Base-by-base conservation (phyloP, 306 rosid genomes). In the Fragaria vesca region DNA sequence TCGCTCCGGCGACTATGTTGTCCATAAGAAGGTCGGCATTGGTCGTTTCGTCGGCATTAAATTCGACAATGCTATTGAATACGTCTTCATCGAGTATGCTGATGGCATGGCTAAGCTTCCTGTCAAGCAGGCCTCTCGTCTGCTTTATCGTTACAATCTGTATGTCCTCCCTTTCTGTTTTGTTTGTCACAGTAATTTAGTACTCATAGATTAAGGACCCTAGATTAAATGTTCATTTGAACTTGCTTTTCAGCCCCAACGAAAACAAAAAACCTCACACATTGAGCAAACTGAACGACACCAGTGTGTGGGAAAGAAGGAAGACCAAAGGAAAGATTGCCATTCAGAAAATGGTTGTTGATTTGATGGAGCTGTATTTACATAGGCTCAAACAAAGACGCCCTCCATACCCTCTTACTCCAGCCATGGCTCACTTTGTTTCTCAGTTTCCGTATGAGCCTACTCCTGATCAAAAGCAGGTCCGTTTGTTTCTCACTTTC, bases 91-190 rank as follows among this genome's bases (percentile, higher is more conserved):
- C 9, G 97, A 92, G 88, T 95, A 91, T 77, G 92, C 96, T 16
- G 98, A 95, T 83, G 97, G 93, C 36, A 92, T 95, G 98, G 98
- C 97, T 0, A 95, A 95, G 83, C 93, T 95, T 43, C 97, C 97
- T 76, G 88, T 91, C 48, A 87, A 84, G 68, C 97, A 95, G 84
- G 97, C 98, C 46, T 82, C 97, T 76, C 97, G 91, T 73, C 83
- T 91, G 92, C 97, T 95, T 61, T 95, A 95, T 76, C 92, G 98
- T 82, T 94, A 89, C 79, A 81, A 84, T 83, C 97, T 94, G 98
- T 94, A 84, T 76, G 96, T 86, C 80, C 17, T 28, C n/a, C 42
- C 17, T 62, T 45, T 20, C 18, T 45, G 16, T 20, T 52, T 42
- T 42, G 0, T 42, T 7, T 42, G 9, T 42, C 6, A 42, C 45